Conservation (phyloP, 2,329 filamentous ascomycete genomes). For the Mycosphaerella sp. region DNA sequence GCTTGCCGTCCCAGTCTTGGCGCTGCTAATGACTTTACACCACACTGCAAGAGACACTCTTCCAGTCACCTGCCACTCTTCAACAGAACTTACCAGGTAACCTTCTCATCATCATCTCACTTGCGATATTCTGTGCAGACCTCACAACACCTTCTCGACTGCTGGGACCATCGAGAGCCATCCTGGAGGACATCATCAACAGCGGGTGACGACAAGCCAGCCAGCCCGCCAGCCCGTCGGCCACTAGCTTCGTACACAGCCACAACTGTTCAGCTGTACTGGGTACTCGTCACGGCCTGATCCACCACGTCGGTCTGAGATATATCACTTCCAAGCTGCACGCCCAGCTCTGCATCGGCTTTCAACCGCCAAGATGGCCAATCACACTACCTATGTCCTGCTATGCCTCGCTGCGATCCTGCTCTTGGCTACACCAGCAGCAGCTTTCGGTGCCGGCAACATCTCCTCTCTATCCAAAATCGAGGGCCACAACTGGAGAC, state of each 20-base stretch:
- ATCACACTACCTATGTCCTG: constrained; percentile 20
- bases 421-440: constrained; percentile 28
- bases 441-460: constrained; percentile 46
- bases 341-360: neutral
- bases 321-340: neutral
- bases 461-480: constrained; percentile 40
- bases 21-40: neutral
- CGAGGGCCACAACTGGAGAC: constrained; percentile 48
- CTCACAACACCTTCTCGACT: no score
- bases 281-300: constrained; percentile 1
- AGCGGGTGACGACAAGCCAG: no score
- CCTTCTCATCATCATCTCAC: no score
- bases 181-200: no score
- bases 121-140: no score
- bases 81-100: no score
- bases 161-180: no score
- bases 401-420: constrained; percentile 27
- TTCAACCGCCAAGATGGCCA: constrained; percentile 6
- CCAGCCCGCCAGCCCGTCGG: neutral
- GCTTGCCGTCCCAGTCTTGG: no score
- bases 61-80: no score
- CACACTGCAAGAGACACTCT: no score
- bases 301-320: neutral
- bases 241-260: constrained; percentile 1
- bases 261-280: constrained; percentile 4